Conservation (phyloP, 305 asterid genomes). For the Ilex paraguariensis region DNA sequence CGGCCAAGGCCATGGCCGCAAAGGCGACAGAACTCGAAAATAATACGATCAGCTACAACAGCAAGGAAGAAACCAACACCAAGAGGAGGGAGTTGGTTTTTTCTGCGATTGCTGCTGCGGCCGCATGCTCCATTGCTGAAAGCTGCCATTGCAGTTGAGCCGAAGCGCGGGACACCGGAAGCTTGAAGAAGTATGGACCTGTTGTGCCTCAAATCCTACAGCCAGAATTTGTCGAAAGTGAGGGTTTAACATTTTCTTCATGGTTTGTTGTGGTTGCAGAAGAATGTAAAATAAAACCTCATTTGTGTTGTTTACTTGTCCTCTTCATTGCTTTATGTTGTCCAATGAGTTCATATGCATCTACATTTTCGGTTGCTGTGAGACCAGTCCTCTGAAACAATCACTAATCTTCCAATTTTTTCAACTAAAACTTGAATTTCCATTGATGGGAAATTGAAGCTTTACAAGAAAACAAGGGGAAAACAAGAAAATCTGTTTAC, state of each 20-base stretch:
- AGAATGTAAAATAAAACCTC: too few relatives aligned
- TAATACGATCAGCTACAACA: not conserved
- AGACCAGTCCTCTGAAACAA: too few relatives aligned
- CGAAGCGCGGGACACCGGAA: slow-evolving; percentile 41
- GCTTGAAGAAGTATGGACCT: slow-evolving; percentile 74
- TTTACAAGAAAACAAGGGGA: too few relatives aligned
- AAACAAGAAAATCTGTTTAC: too few relatives aligned
- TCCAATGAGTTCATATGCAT: too few relatives aligned
- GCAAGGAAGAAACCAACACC: slow-evolving; percentile 26
- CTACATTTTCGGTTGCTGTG: too few relatives aligned
- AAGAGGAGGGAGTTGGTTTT: slow-evolving; percentile 53
- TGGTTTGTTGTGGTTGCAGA: too few relatives aligned
- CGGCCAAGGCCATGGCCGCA: slow-evolving; percentile 32
- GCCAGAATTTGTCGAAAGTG: slow-evolving; percentile 58
- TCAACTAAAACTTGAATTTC: too few relatives aligned
- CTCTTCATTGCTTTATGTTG: too few relatives aligned
- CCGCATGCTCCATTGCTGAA: slow-evolving; percentile 40
- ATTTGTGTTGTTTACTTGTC: too few relatives aligned
- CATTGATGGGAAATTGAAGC: too few relatives aligned
- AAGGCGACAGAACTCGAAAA: slow-evolving; percentile 16
- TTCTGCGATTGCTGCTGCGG: slow-evolving; percentile 40
- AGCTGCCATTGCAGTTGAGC: slow-evolving; percentile 60
- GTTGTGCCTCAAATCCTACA: slow-evolving; percentile 78
- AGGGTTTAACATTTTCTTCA: not conserved
- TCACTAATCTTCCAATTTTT: too few relatives aligned